A percentile compares a stretch with the other conserved stretches of the same genome.
phyloP scores from a whole-genome alignment of 2,329 filamentous ascomycete species.

The Xylariales sp. region DNA sequence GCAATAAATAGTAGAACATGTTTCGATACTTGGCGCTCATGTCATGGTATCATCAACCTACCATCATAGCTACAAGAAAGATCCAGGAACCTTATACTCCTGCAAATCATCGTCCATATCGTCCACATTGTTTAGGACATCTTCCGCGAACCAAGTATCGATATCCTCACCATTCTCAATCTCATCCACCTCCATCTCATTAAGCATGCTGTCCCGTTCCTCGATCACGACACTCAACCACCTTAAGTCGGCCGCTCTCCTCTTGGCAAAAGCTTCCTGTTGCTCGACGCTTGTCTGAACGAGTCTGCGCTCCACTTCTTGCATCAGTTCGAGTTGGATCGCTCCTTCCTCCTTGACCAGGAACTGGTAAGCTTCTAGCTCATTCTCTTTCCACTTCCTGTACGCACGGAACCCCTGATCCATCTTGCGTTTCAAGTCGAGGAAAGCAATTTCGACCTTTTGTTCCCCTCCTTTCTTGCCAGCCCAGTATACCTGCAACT shows the following conservation, averaged over 20 bases:
- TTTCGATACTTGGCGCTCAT: no score
- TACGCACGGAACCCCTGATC: slow-evolving; percentile 36
- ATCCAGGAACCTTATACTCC: no score
- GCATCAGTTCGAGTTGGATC: slow-evolving; percentile 38
- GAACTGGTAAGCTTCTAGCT: slow-evolving; percentile 32
- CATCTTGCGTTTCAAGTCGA: slow-evolving; percentile 33
- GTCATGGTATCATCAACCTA: no score
- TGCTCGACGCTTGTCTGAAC: slow-evolving; percentile 21
- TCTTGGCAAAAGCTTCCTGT: slow-evolving; percentile 26
- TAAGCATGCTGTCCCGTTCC: slow-evolving; percentile 40
- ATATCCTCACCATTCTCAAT: slow-evolving; percentile 31
- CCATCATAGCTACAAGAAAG: no score
- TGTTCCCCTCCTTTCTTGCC: slow-evolving; percentile 27
- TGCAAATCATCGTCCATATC: no score
- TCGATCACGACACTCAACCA: slow-evolving; percentile 42
- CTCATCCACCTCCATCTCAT: slow-evolving; percentile 37
- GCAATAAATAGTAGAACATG: no score
- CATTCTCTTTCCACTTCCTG: slow-evolving; percentile 35
- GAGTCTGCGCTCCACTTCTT: slow-evolving; percentile 30
- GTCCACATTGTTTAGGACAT: no score
- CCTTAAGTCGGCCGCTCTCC: slow-evolving; percentile 37
- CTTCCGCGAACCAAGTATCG: slow-evolving; percentile 19
- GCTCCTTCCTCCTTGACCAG: slow-evolving; percentile 34
- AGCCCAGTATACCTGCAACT: slow-evolving; percentile 35
- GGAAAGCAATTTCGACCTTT: slow-evolving; percentile 28